A percentile compares a stretch with the other conserved stretches of the same genome.
Evolutionary conservation across 306 rosid species (phyloP).

Genomic region (Castanea sativa): DNA sequence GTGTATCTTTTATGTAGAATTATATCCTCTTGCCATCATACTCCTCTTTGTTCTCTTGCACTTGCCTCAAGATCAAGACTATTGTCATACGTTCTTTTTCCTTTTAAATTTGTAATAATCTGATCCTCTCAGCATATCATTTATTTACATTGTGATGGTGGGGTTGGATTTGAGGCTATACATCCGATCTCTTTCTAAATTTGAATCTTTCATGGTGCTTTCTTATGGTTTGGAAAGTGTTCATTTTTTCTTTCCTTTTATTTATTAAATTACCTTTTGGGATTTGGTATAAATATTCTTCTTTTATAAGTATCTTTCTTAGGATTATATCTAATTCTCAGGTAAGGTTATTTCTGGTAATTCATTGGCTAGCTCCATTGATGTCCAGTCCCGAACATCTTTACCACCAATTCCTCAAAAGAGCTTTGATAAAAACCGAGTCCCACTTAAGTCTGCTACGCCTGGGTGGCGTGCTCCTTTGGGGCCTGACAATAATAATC

Average conservation of each 20-base stretch:
- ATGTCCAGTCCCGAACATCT: constrained; percentile 31
- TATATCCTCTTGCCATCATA: neutral
- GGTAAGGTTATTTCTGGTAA: constrained; percentile 33
- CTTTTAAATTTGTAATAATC: neutral
- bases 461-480: constrained; percentile 46
- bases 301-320: neutral
- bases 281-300: neutral
- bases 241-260: neutral
- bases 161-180: neutral
- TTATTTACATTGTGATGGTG: neutral
- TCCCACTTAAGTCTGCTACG: constrained; percentile 43
- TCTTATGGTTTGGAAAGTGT: neutral
- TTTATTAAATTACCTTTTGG: neutral
- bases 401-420: constrained; percentile 42
- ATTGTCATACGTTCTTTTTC: neutral
- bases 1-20: neutral
- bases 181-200: neutral
- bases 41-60: neutral
- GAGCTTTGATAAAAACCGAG: constrained; percentile 40
- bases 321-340: constrained; percentile 17
- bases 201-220: neutral
- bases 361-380: constrained; percentile 44
- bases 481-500: constrained; percentile 47
- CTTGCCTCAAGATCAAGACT: constrained; percentile 6
- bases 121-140: neutral